Evolutionary conservation across 345 rosid genomes (phyloP).

Genomic region (Adansonia digitata): DNA sequence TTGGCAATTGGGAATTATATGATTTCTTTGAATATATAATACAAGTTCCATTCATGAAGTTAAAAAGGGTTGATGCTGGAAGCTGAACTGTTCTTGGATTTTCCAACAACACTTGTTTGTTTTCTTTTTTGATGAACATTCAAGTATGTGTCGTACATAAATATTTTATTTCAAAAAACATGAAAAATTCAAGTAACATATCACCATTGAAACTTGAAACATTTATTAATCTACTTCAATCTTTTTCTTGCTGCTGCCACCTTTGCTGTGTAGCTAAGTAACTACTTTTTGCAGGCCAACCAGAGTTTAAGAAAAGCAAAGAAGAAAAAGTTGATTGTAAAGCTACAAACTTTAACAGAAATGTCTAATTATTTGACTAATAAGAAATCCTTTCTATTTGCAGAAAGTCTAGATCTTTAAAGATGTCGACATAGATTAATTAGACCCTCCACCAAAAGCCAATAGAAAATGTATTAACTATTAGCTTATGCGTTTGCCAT

Average conservation of each 20-base stretch:
- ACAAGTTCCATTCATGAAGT: background rate
- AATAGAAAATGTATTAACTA: background rate
- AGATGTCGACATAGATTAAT: background rate
- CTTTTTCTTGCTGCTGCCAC: background rate
- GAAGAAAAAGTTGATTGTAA: background rate
- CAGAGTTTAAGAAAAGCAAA: background rate
- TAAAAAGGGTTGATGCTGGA: background rate
- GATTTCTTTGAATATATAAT: background rate
- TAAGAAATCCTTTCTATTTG: slow-evolving; percentile 7
- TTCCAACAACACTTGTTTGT: too few species aligned
- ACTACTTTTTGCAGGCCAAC: background rate
- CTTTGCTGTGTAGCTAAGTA: slow-evolving; percentile 23
- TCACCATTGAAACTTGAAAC: background rate
- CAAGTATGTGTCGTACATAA: too few species aligned
- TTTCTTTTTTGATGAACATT: too few species aligned
- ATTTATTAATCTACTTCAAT: background rate
- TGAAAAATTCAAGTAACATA: too few species aligned
- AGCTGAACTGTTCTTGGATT: background rate
- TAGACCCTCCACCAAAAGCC: background rate
- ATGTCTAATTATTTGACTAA: slow-evolving; percentile 9
- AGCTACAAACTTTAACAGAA: background rate
- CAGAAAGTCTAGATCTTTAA: slow-evolving; percentile 18
- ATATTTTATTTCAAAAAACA: too few species aligned
- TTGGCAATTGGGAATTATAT: background rate
- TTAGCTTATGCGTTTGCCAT: background rate